phyloP scores from a whole-genome alignment of 1,139 yeast species.

The Saccharomyces uvarum region DNA sequence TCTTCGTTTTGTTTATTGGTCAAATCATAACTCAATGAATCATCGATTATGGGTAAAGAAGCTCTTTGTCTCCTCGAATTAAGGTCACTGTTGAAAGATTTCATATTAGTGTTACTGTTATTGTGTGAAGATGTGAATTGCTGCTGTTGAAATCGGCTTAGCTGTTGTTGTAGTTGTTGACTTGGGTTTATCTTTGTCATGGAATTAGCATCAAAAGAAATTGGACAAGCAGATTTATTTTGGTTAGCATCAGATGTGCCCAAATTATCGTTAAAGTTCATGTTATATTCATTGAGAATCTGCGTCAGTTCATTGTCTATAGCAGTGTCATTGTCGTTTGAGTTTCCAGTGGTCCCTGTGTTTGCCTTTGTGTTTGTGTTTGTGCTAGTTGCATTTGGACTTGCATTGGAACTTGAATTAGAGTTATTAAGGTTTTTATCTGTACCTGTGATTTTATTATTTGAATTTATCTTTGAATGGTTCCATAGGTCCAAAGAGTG shows the following conservation, averaged over 20 bases:
- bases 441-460: background rate
- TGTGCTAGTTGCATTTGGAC: background rate
- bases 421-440: background rate
- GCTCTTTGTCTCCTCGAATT: conserved; percentile 20
- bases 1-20: conserved; percentile 17
- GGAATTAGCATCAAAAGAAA: background rate
- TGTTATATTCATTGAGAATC: conserved; percentile 24
- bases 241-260: background rate
- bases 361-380: background rate
- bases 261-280: conserved; percentile 16
- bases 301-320: conserved; percentile 23
- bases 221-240: background rate
- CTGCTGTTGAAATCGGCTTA: conserved; percentile 2
- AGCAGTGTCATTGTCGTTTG: conserved; percentile 3
- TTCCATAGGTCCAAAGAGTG: conserved; percentile 28
- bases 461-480: conserved; percentile 9
- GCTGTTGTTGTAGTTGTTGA: conserved; percentile 1
- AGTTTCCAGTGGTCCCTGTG: background rate
- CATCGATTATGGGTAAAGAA: conserved; percentile 22
- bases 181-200: background rate
- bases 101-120: conserved; percentile 5
- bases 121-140: conserved; percentile 4
- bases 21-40: conserved; percentile 15
- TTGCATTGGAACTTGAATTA: background rate
- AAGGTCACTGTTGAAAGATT: conserved; percentile 9